Evolutionary conservation across 1,139 yeast genomes (phyloP), one percentile per base, ranked within the genome.

Genomic region (Magnusiomyces sp.): DNA sequence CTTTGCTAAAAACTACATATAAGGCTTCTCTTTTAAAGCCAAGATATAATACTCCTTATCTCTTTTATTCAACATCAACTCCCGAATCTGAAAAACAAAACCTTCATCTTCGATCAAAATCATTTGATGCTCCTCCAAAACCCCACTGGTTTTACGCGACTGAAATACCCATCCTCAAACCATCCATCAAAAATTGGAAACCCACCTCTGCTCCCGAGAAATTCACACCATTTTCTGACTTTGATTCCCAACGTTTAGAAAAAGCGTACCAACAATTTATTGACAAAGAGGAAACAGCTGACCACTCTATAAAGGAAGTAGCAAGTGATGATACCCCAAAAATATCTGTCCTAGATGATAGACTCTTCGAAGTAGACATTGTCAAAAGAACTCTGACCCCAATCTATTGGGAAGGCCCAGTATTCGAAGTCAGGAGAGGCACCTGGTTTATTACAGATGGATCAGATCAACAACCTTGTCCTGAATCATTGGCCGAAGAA

Each of bases 381-480:
- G 57, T 63, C 1, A 64, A 68, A 6, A 73, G 80, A 63, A 74
- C 74, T 49, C 65, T 90, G 58, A 57, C 69, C 1, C 95, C 97
- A 0, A 76, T 83, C 0, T 90, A 82, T 63, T 90, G 97, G 97
- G 82, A 80, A 2, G 97, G 97, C 1, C 95, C 97, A 0, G 69
- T 72, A 0, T 92, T 81, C 61, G 92, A 85, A 55, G 86, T 90
- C 1, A 72, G 96, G 38, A 69, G 97, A 47, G 96, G 96, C 0
- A 66, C 80, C 1, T 90, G 98, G 98, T 88, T 87, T 62, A 70
- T 73, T 46, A 64, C 76, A 4, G 77, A 77, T 49, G 81, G 83
- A 2, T 59, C 62, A 37, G 56, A 60, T 33, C 55, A 64, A 23
- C 62, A 64, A 5, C 97, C 97, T 0, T 66, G 88, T 29, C 65